phyloP scores from a whole-genome alignment of 352 stramenopile species.

The Phytophthora hibernalis region DNA sequence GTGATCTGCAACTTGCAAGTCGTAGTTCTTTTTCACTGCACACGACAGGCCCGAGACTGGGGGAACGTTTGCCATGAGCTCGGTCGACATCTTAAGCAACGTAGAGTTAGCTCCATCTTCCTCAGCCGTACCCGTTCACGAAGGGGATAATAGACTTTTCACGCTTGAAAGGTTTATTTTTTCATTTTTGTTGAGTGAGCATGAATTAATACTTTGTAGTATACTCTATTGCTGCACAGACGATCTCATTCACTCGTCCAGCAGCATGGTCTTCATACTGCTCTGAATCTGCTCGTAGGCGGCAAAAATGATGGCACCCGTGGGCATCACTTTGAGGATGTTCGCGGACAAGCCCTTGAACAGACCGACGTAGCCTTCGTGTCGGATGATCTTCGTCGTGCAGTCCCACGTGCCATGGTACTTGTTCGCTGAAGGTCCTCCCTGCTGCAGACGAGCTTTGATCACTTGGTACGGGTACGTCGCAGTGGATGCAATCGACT shows the following conservation, averaged over 20 bases:
- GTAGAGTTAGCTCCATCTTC: no score
- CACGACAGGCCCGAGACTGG: no score
- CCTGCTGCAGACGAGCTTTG: conserved; percentile 96
- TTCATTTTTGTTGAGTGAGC: conserved; percentile 11
- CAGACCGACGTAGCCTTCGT: conserved; percentile 93
- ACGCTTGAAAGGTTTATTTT: conserved; percentile 1
- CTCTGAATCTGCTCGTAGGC: conserved; percentile 87
- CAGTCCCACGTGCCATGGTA: conserved; percentile 93
- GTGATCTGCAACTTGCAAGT: no score
- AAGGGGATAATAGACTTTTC: no score
- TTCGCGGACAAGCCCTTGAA: conserved; percentile 97
- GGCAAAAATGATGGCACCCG: conserved; percentile 95
- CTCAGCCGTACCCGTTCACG: no score
- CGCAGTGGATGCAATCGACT: conserved; percentile 83
- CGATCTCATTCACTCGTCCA: conserved; percentile 47
- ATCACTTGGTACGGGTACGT: conserved; percentile 98
- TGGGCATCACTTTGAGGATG: conserved; percentile 96
- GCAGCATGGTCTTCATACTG: conserved; percentile 52
- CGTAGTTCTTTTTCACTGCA: no score
- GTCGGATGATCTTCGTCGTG: conserved; percentile 87
- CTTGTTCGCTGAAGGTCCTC: conserved; percentile 74
- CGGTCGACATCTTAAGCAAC: no score
- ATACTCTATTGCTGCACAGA: conserved; percentile 38
- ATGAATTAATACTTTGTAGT: conserved; percentile 25
- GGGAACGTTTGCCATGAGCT: no score